Evolutionary conservation across 768 basidiomycete species (phyloP), one percentile per base, ranked within the genome.

Genomic region (Hydnomerulius pinastri): DNA sequence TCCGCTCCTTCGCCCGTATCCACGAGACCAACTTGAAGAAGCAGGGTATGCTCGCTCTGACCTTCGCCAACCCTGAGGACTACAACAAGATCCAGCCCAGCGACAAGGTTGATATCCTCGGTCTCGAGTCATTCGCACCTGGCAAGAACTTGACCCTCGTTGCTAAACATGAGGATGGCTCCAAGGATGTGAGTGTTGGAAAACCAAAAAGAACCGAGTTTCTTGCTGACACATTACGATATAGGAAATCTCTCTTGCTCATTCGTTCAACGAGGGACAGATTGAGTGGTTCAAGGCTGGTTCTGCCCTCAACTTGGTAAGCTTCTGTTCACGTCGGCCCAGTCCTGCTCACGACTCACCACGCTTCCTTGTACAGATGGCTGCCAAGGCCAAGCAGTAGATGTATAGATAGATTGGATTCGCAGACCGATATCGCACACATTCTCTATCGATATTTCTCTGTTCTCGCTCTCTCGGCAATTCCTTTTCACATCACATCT

Each of bases 281-380:
- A 95, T 97, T 65, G 92, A 82, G 61, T 97, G 96, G 95, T 98
- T 97, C 86, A 95, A 94, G 80, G 93, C 93, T 62, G 96, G 96
- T 35, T 92, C 90, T 58, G 92, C 92, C 15, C 83, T 96, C 46
- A 94, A 95, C 80, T 65, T 93, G 73, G 87, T 91, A 58, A 32
- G 81, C 77, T 3, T 35, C 18, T 12, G 18, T 18, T 27, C 20
- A 17, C 24, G 27, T 27, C 4, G 9, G 21, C 1, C 10, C 18
- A 10, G 12, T 10, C 5, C 11, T 42, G 3, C 8, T 13, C 13
- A 10, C n/a, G n/a, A n/a, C 41, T 53, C 36, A 62, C 67, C 38
- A 58, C 42, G 9, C 4, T 8, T 25, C 12, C 21, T 27, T 41
- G 40, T 49, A 12, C 57, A 85, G 83, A 87, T 87, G 86, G 86